Conservation (phyloP, 495 filamentous ascomycete genomes). For the Podospora comata region DNA sequence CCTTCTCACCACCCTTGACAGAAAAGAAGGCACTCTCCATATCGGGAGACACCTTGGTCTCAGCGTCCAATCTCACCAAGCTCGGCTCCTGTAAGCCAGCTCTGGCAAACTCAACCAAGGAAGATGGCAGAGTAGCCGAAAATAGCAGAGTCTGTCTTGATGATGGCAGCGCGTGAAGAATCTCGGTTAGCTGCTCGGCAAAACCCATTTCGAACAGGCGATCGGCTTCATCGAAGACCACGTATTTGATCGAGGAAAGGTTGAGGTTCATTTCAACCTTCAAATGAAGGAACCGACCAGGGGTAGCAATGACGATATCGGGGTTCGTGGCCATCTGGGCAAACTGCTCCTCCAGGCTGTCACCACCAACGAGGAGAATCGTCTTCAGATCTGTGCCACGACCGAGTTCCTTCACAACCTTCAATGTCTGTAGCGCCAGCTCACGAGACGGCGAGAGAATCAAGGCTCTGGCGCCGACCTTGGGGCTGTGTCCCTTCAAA, state of each 20-base stretch:
- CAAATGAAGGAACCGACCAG: conserved; percentile 90
- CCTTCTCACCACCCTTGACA: conserved; percentile 87
- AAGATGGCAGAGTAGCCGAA: conserved; percentile 89
- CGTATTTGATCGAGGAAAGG: conserved; percentile 79
- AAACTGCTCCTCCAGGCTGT: conserved; percentile 95
- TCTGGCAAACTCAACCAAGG: conserved; percentile 90
- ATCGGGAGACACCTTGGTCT: conserved; percentile 93
- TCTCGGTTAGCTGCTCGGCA: conserved; percentile 86
- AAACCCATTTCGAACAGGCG: conserved; percentile 98
- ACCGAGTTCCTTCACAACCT: conserved; percentile 92
- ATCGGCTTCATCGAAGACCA: conserved; percentile 97
- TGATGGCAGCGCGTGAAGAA: conserved; percentile 79
- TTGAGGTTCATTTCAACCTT: conserved; percentile 94
- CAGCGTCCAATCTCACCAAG: conserved; percentile 83
- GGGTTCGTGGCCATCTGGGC: conserved; percentile 88
- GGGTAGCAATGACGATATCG: conserved; percentile 94
- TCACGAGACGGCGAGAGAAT: conserved; percentile 91
- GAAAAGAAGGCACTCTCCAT: conserved; percentile 91
- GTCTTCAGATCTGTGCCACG: conserved; percentile 85
- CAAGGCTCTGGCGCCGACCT: conserved; percentile 77
- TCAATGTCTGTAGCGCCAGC: conserved; percentile 88
- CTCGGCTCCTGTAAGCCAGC: conserved; percentile 88
- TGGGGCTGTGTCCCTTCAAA: conserved; percentile 81
- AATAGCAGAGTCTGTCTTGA: conserved; percentile 88
- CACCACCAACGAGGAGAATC: conserved; percentile 87